Base-by-base conservation (phyloP, 805 yeast species). In the Schwanniomyces occidentalis region DNA sequence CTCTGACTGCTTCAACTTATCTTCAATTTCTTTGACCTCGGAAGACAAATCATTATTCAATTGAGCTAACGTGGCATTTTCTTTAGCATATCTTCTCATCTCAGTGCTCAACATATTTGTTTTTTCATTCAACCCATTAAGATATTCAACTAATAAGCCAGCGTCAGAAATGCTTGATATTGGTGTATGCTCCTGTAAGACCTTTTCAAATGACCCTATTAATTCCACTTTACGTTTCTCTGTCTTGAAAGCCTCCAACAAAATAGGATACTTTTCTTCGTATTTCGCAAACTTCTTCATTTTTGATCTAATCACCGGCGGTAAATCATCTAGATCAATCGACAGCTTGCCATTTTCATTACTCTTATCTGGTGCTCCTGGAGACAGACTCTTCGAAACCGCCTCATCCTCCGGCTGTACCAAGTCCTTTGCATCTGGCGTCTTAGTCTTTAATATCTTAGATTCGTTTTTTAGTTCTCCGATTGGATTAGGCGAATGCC, bases 251-350 rank as follows among this genome's bases (percentile, higher is more conserved):
- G 98, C 96, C 27, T 83, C 83, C 32, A 89, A 71, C 10, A 91
- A 65, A 27, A 79, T 64, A 0, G 99, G 99, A 54, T 93, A 91
- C 56, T 88, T 89, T 32, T 83, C 84, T 56, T 91, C 98, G 57
- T 90, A 91, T 56, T 88, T 89, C 37, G 73, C 78, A 51, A 85
- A 86, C 63, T 87, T 90, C 37, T 73, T 73, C 57, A 89, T 59
- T 49, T 82, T 84, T 5, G 79, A 61, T 40, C 75, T 73, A 12
- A 88, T 60, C 4, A 74, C 78, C 2, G 74, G 71, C 0, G 87
- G 78, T 21, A 84, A 53, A 2, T 69, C 71, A n/a, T 64, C 63
- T 5, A 72, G 34, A 25, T 62, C 54, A 2, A 58, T 14, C n/a
- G 20, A 10, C 3, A 5, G 10, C 8, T 3, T 6, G 5, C 21